Evolutionary conservation across 73 alveolate genomes (phyloP).

Genomic region (Paramecium bursaria): DNA sequence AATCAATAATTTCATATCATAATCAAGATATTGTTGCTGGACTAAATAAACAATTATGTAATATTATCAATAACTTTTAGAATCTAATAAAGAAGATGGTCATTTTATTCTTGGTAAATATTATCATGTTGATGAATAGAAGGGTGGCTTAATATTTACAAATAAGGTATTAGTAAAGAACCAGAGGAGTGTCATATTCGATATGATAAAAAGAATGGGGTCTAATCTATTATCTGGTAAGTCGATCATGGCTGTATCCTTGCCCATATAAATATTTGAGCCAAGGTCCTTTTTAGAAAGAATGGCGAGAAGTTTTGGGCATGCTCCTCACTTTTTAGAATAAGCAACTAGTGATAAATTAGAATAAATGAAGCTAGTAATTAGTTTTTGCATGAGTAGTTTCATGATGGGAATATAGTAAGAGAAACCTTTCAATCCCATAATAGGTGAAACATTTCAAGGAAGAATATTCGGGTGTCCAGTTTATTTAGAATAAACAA

Average conservation of each 20-base stretch:
- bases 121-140: conserved; percentile 50
- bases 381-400: conserved; percentile 24
- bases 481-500: conserved; percentile 64
- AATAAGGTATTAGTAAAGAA: conserved; percentile 58
- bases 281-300: conserved; percentile 62
- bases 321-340: conserved; percentile 69
- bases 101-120: conserved; percentile 51
- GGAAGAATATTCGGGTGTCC: conserved; percentile 72
- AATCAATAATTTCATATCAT: background rate
- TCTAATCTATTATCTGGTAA: conserved; percentile 62
- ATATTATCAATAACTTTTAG: background rate
- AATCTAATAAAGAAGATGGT: conserved; percentile 59
- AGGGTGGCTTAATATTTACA: conserved; percentile 62
- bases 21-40: conserved; percentile 3
- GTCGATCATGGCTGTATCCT: conserved; percentile 65
- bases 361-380: conserved; percentile 24
- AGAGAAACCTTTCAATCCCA: conserved; percentile 73
- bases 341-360: conserved; percentile 56
- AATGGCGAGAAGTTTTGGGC: conserved; percentile 66
- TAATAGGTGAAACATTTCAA: conserved; percentile 66
- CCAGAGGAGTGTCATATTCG: conserved; percentile 44
- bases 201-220: conserved; percentile 68
- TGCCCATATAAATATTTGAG: conserved; percentile 66
- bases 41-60: background rate
- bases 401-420: conserved; percentile 70